Conservation (phyloP, 1,284 basidiomycete genomes). For the Leccinum pachyderme region DNA sequence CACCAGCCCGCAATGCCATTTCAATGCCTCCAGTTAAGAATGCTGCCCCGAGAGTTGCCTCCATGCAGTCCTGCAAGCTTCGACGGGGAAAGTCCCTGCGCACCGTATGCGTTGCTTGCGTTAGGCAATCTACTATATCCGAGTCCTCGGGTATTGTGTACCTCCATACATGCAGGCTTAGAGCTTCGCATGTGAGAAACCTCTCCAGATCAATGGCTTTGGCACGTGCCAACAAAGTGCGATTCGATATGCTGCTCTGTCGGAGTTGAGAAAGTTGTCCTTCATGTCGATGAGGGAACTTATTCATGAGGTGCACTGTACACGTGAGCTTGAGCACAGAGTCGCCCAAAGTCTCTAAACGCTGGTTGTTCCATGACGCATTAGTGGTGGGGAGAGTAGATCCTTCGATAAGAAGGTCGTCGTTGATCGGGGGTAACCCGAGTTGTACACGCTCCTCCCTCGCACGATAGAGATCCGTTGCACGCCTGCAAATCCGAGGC, state of each 20-base stretch:
- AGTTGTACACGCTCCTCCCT: constrained; percentile 50
- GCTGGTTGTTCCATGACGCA: constrained; percentile 73
- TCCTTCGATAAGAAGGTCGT: constrained; percentile 64
- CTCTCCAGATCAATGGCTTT: constrained; percentile 59
- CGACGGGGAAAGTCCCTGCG: constrained; percentile 53
- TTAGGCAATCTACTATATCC: constrained; percentile 27
- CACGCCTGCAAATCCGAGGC: constrained; percentile 62
- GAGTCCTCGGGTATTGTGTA: constrained; percentile 44
- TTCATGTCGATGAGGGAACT: constrained; percentile 74
- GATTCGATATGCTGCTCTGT: constrained; percentile 64
- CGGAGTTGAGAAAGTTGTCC: constrained; percentile 72
- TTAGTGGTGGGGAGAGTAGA: constrained; percentile 66
- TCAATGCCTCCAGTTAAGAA: constrained; percentile 69
- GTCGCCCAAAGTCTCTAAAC: constrained; percentile 82
- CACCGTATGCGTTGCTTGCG: constrained; percentile 30
- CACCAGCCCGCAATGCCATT: constrained; percentile 64
- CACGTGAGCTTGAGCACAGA: constrained; percentile 75
- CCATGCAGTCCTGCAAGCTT: constrained; percentile 83
- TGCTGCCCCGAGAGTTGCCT: constrained; percentile 74
- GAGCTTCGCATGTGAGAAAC: constrained; percentile 60
- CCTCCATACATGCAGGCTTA: constrained; percentile 59
- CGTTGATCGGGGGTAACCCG: constrained; percentile 54
- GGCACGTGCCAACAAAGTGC: constrained; percentile 63
- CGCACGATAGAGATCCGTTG: constrained; percentile 64
- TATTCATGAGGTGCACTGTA: constrained; percentile 74